Base-by-base conservation (phyloP, 148 eudicot species). In the Fallopia convolvulus region DNA sequence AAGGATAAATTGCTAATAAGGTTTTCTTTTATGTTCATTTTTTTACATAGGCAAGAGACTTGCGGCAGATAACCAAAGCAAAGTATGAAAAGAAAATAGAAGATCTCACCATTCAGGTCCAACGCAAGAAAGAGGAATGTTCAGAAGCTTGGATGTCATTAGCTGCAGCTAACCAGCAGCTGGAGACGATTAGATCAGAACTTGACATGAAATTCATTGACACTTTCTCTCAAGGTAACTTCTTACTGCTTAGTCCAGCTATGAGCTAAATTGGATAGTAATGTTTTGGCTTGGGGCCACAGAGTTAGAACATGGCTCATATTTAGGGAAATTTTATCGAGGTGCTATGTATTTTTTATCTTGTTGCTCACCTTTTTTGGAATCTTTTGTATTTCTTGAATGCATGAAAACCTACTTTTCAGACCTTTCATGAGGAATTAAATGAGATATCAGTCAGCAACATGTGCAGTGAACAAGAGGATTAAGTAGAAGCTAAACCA, bases 131-230 rank as follows among this genome's bases (percentile, higher is more conserved):
- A 68, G 96, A 92, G 81, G 99, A 95, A 86, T 95, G 97, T 81
- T 88, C 87, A 83, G 94, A 92, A 80, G 97, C 99, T 79, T 95
- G 99, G 99, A 91, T 95, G 99, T 95, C 97, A 48, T 83, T 88
- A 81, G 86, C 91, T 77, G 83, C 91, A 53, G 90, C 97, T 72
- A 92, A 88, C 73, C 89, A 91, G 80, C 90, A 95, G 82, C 87
- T 95, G 74, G 89, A 89, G 88, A 92, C 90, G 83, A 93, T 92
- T 50, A 88, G 90, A 75, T 87, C 88, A 93, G 97, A 95, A 18
- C 97, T 95, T 50, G 97, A 89, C 90, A 90, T 86, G 75, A 90
- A 75, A 76, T 72, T 85, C 78, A 90, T 89, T 83, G 85, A 84
- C 66, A 85, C 94, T 61, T 88, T 84, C 74, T 87, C 97, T 83